Evolutionary conservation across 2,329 filamentous ascomycete species (phyloP), one percentile per base, ranked within the genome.

Genomic region (Bipolaris cookei): DNA sequence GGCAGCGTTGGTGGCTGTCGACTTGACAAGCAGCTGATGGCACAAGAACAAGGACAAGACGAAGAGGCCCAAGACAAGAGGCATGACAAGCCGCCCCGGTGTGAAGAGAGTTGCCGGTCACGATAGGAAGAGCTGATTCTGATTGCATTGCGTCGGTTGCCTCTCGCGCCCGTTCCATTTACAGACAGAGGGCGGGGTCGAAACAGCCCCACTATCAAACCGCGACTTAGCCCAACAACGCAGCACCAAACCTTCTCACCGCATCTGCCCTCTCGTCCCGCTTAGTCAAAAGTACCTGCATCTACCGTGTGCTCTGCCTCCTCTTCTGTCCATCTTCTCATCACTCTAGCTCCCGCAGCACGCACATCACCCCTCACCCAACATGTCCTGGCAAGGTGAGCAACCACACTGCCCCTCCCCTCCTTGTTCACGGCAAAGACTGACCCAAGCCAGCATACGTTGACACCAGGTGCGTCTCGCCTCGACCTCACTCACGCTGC

Each of bases 301-400:
- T 65, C 61, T 62, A 47, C 28, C 28, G 28, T 30, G 28, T 30
- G 28, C 56, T 56, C 61, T 58, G 57, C 56, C 61, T 43, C 56
- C 47, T 30, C 51, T 55, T 44, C 54, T 45, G 43, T 58, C 48
- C 56, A 56, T 50, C 51, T 60, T 49, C 53, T 58, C 54, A 51
- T 52, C 61, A 41, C 56, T 54, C 57, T 58, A 59, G 59, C 69
- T 68, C 62, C 59, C 39, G 50, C 53, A 63, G 54, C 63, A 61
- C 63, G 54, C 69, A 67, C 63, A 65, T 53, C 59, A 62, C 63
- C 65, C 68, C 64, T 66, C 65, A 52, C 55, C 54, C 63, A 76
- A 66, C 69, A 78, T 78, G 76, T 78, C 76, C 73, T 78, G 76
- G 76, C 76, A 77, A 77, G 75, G 76, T 78, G 59, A 64, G 72